Conservation (phyloP, 306 rosid genomes). For the Malus orientalis region DNA sequence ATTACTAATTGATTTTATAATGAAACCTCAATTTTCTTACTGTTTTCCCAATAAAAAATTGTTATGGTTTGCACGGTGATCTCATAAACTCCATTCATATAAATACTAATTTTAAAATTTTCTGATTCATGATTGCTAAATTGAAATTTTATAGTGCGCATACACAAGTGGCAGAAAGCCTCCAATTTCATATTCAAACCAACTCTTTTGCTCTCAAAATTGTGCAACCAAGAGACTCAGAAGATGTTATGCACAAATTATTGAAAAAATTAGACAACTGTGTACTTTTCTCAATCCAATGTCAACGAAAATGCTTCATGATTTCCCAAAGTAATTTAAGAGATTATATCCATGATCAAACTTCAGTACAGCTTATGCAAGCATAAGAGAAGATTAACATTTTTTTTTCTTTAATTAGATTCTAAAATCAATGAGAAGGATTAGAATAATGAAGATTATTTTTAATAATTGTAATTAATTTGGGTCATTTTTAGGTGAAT, state of each 20-base stretch:
- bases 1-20: too few relatives aligned
- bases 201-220: neutral
- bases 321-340: neutral
- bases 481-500: neutral
- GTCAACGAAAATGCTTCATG: neutral
- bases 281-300: neutral
- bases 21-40: too few relatives aligned
- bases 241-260: neutral
- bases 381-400: neutral
- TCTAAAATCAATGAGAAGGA: neutral
- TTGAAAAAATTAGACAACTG: neutral
- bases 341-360: neutral
- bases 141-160: neutral
- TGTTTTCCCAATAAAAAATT: too few relatives aligned
- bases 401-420: neutral
- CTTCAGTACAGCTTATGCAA: neutral
- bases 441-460: neutral
- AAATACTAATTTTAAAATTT: neutral
- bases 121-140: neutral
- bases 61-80: neutral
- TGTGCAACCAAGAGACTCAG: neutral
- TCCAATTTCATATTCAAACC: neutral
- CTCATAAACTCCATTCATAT: neutral
- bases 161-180: neutral
- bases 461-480: neutral